Base-by-base conservation (phyloP, 176 grass and related monocot species). In the Oryza glumipatula region DNA sequence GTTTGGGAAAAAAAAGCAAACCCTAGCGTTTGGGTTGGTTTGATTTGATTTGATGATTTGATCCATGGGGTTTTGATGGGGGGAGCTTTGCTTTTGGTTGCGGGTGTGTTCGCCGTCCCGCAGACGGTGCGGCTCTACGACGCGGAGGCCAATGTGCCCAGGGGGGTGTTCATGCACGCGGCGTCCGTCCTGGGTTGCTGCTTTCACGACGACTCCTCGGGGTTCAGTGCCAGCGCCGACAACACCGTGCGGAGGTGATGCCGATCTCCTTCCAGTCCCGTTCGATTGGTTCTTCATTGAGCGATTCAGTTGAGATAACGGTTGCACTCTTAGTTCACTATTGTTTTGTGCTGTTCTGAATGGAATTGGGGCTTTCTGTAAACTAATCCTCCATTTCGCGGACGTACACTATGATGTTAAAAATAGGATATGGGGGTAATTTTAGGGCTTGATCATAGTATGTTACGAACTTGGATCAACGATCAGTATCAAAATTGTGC, bases 51-150 rank as follows among this genome's bases (percentile, higher is more conserved):
- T 39, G 38, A 39, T 74, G 70, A 1, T 39, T 39, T 39, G 38
- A 39, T 39, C 38, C 38, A 1, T 22, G 67, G 79, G 48, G 35
- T 36, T 36, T 81, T 68, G 39, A 47, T 70, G 9, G 43, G 76
- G 76, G 67, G 35, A 36, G 79, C 32, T 49, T 70, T 76, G 36
- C 63, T 23, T 35, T 15, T 67, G 74, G 41, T 54, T 17, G 79
- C 1, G 60, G 10, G 11, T 8, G 76, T n/a, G 54, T 38, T 65
- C 22, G 58, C 76, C 39, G 49, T 82, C 35, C 17, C 67, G 47
- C 75, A 94, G 92, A 83, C 89, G 70, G 84, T 92, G 45, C 88
- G 89, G 78, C 89, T 92, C 51, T 92, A 90, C 38, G 92, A 92
- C 68, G 89, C 82, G 15, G 76, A 49, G 23, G 80, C 84, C 17